Evolutionary conservation across 1,284 basidiomycete species (phyloP).

Genomic region (Ustilago vetiveriae): DNA sequence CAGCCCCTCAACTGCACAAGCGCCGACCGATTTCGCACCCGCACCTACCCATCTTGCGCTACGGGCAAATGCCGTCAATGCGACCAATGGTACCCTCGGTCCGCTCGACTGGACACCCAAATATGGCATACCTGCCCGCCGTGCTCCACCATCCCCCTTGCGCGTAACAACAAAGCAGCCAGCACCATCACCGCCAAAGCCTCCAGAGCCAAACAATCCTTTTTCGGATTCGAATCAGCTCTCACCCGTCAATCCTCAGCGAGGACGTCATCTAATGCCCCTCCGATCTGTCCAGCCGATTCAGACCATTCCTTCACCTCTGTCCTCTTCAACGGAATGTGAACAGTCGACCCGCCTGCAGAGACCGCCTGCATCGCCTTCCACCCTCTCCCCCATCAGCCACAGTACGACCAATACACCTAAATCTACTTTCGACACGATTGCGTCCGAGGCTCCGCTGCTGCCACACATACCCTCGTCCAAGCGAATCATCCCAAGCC

Average conservation of each 20-base stretch:
- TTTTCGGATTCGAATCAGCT: not conserved
- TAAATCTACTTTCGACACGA: conserved; percentile 15
- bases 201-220: conserved; percentile 1
- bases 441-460: conserved; percentile 2
- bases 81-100: conserved; percentile 35
- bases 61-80: conserved; percentile 18
- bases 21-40: not conserved
- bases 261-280: conserved; percentile 19
- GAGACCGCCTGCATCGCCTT: conserved; percentile 6
- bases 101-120: conserved; percentile 48
- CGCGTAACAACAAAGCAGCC: not conserved
- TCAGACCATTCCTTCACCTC: conserved; percentile 26
- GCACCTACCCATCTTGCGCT: conserved; percentile 10
- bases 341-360: not conserved
- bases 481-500: not conserved
- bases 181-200: not conserved
- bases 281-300: conserved; percentile 26
- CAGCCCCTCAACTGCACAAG: not conserved
- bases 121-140: conserved; percentile 23
- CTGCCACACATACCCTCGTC: not conserved
- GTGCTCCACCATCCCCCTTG: conserved; percentile 2
- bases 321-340: conserved; percentile 1
- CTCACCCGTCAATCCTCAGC: not conserved
- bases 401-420: conserved; percentile 9
- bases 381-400: conserved; percentile 2